Evolutionary conservation across 768 basidiomycete species (phyloP).

Genomic region (Lactarius deliciosus): DNA sequence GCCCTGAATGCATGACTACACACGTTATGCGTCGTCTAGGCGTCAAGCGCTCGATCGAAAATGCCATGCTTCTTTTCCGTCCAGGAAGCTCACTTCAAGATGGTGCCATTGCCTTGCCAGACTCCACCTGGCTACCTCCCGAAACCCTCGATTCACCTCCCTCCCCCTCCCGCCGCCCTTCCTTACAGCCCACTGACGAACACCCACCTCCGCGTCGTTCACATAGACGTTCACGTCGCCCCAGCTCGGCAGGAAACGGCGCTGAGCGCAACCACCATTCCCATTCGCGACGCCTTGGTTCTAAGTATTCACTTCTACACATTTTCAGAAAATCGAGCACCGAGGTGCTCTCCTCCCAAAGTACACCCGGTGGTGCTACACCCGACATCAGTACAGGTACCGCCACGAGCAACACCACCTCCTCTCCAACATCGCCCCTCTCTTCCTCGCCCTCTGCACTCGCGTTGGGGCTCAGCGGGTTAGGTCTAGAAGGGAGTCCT

Average conservation of each 20-base stretch:
- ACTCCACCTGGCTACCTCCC: conserved; percentile 18
- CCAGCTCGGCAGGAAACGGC: conserved; percentile 61
- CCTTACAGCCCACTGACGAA: conserved; percentile 26
- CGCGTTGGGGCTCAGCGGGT: conserved; percentile 17
- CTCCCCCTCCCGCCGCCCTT: conserved; percentile 16
- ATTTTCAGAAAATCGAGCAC: conserved; percentile 64
- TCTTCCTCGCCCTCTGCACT: conserved; percentile 20
- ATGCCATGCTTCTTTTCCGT: conserved; percentile 39
- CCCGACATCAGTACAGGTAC: conserved; percentile 14
- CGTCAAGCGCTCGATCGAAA: conserved; percentile 79
- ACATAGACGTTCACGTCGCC: conserved; percentile 47
- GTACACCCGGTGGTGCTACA: conserved; percentile 17
- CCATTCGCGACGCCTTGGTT: conserved; percentile 48
- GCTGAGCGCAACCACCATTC: conserved; percentile 52
- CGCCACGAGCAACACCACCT: conserved; percentile 18
- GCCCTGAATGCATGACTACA: conserved; percentile 15
- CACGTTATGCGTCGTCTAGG: conserved; percentile 45
- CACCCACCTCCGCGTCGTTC: conserved; percentile 30
- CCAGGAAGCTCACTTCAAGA: conserved; percentile 20
- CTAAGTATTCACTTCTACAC: conserved; percentile 73
- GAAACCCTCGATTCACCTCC: conserved; percentile 13
- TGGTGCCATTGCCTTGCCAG: not conserved
- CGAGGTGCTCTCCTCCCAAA: conserved; percentile 32
- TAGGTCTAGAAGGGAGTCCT: conserved; percentile 31
- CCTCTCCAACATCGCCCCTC: conserved; percentile 23